phyloP scores from a whole-genome alignment of 2,329 filamentous ascomycete genomes.

The Dactylellina leptospora region DNA sequence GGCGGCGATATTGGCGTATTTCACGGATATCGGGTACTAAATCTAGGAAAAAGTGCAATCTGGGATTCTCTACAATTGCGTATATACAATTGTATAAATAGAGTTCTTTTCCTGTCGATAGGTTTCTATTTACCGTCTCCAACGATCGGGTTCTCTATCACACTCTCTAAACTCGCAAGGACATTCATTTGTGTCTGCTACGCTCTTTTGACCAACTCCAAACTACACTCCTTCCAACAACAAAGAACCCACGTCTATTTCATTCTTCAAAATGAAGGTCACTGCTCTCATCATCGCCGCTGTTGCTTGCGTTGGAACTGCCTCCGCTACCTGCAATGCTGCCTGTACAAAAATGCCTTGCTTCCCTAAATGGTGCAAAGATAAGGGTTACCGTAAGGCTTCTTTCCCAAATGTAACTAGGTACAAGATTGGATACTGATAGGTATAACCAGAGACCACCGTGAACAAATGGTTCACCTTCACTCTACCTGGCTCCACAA shows the following conservation, averaged over 20 bases:
- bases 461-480: slow-evolving; percentile 21
- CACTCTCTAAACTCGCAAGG: too few species aligned
- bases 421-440: not conserved
- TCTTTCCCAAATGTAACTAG: not conserved
- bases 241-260: not conserved
- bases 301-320: slow-evolving; percentile 13
- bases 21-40: too few species aligned
- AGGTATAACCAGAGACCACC: not conserved
- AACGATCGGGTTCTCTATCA: too few species aligned
- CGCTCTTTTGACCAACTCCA: not conserved
- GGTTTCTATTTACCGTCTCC: too few species aligned
- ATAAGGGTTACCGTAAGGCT: slow-evolving; percentile 17
- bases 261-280: slow-evolving; percentile 36
- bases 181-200: too few species aligned
- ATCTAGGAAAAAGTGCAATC: too few species aligned
- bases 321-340: slow-evolving; percentile 17
- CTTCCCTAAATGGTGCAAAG: slow-evolving; percentile 17
- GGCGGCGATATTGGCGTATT: too few species aligned
- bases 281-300: slow-evolving; percentile 9
- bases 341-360: slow-evolving; percentile 33
- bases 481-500: not conserved
- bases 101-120: too few species aligned
- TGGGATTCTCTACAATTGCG: too few species aligned
- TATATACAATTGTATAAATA: too few species aligned
- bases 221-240: not conserved